Conservation (phyloP, 176 grass and related monocot genomes). For the Eleusine indica region DNA sequence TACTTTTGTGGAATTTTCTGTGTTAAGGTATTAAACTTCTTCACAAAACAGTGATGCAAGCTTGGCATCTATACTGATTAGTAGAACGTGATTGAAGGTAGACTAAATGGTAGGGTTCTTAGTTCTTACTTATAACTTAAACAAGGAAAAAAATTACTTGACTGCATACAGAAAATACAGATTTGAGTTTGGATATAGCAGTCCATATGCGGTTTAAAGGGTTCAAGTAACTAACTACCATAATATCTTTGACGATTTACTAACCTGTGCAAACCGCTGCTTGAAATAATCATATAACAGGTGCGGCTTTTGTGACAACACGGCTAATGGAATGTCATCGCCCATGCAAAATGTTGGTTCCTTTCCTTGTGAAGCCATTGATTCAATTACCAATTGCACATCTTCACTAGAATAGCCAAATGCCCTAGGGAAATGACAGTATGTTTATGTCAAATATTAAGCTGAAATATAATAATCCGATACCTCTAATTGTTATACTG, state of each 20-base stretch:
- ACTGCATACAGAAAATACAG: background rate
- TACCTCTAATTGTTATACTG: background rate
- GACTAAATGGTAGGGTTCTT: background rate
- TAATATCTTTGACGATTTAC: conserved; percentile 39
- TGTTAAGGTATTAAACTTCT: conserved; percentile 20
- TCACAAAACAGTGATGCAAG: background rate
- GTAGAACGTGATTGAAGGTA: conserved; percentile 18
- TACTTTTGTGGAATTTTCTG: background rate
- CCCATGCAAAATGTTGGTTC: conserved; percentile 99
- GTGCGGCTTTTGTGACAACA: conserved; percentile 82
- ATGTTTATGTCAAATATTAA: conserved; percentile 43
- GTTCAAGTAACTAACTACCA: background rate
- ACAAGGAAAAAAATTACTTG: background rate
- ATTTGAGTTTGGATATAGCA: background rate
- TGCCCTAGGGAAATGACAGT: conserved; percentile 64
- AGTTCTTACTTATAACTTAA: background rate
- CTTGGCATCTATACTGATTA: background rate
- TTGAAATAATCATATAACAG: conserved; percentile 99
- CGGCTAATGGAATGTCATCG: conserved; percentile 97
- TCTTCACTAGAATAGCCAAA: conserved; percentile 99
- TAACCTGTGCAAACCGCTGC: conserved; percentile 98
- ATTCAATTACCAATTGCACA: conserved; percentile 99
- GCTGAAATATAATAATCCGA: conserved; percentile 24
- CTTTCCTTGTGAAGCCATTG: conserved; percentile 99
- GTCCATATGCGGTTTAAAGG: conserved; percentile 18